A percentile compares a stretch with the other conserved stretches of the same genome.
Evolutionary conservation across 805 yeast species (phyloP).

Genomic region (Scheffersomyces spartinae): DNA sequence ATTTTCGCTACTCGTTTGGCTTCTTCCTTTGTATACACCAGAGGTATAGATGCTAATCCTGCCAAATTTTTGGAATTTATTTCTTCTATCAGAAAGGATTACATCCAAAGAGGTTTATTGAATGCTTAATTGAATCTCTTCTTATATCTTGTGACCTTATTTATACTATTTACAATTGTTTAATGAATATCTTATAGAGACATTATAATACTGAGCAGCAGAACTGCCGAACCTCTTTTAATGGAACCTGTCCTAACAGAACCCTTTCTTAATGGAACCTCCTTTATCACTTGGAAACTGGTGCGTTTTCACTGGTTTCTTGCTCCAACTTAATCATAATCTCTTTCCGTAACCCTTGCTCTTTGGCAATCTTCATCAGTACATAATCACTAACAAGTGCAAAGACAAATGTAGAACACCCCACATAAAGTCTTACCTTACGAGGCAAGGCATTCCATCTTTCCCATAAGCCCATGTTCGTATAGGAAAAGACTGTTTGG

Average conservation of each 20-base stretch:
- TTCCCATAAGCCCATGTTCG: slow-evolving; percentile 20
- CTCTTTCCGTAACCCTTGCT: slow-evolving; percentile 20
- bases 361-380: slow-evolving; percentile 22
- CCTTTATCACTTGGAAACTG: too few species aligned
- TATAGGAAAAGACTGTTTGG: too few species aligned
- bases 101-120: slow-evolving; percentile 17
- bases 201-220: background rate
- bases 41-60: slow-evolving; percentile 74
- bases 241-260: background rate
- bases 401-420: slow-evolving; percentile 26
- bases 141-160: background rate
- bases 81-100: slow-evolving; percentile 42
- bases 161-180: background rate
- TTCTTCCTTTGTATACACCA: slow-evolving; percentile 71
- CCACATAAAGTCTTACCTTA: slow-evolving; percentile 28
- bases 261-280: slow-evolving; percentile 2
- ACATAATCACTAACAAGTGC: slow-evolving; percentile 31
- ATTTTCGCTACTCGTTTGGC: slow-evolving; percentile 81
- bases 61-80: slow-evolving; percentile 65
- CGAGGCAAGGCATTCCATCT: slow-evolving; percentile 30
- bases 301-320: slow-evolving; percentile 1
- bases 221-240: background rate
- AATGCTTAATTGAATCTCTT: slow-evolving; percentile 9
- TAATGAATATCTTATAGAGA: background rate
- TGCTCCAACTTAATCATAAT: slow-evolving; percentile 13